Percentiles rank a stretch among this genome's conserved stretches.
Evolutionary conservation across 2,329 filamentous ascomycete species (phyloP).

Genomic region (Aspergillus pseudoterreus): DNA sequence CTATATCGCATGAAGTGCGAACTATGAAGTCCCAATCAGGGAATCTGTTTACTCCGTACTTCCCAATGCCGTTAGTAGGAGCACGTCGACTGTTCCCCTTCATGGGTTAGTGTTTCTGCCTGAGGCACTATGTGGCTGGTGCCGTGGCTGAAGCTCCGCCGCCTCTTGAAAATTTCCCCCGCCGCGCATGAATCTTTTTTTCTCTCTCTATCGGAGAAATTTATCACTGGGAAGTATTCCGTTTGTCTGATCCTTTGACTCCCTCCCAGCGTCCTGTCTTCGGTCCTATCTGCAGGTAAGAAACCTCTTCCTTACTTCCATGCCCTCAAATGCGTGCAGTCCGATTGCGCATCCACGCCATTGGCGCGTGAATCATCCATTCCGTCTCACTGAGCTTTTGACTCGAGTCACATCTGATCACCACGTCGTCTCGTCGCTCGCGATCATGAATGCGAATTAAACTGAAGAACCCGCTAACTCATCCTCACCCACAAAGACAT

Average conservation of each 20-base stretch:
- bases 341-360: no score
- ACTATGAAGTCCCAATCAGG: neutral
- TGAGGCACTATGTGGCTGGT: slow-evolving; percentile 1
- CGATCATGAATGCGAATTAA: no score
- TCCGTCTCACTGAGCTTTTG: neutral
- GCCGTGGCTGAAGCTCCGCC: slow-evolving; percentile 9
- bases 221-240: neutral
- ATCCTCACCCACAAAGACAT: neutral
- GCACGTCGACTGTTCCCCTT: no score
- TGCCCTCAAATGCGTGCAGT: neutral
- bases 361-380: no score
- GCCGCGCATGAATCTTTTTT: slow-evolving; percentile 9
- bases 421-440: no score
- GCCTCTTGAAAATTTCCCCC: slow-evolving; percentile 13
- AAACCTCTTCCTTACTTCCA: neutral
- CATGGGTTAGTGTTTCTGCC: neutral
- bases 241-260: neutral
- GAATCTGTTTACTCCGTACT: neutral
- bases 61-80: no score
- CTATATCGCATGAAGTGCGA: no score
- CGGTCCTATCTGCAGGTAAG: neutral
- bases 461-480: no score
- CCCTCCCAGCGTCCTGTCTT: neutral
- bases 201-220: slow-evolving; percentile 3
- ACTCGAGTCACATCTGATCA: neutral